Percentiles rank a stretch among this genome's conserved stretches.
These are phyloP conservation scores for Holtermanniella nyarrowii DNA, from an alignment of 768 basidiomycete species.

Conservation along the genomic window DNA sequence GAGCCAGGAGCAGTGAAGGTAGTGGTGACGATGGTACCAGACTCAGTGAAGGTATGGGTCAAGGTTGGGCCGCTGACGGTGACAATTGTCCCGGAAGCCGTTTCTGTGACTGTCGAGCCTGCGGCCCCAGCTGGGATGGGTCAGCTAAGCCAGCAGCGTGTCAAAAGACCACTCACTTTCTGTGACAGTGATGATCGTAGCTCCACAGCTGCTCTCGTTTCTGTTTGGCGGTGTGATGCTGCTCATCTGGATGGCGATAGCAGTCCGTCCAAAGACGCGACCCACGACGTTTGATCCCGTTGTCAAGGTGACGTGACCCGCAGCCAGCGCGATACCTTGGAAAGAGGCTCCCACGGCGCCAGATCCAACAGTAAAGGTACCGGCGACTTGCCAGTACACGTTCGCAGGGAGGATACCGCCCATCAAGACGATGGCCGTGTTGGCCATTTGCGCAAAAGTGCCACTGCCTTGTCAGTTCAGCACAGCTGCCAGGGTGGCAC, in stretches of 20 bases:
- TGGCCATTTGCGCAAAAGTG: constrained; percentile 8
- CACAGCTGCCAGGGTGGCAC: neutral
- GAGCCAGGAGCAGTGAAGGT: neutral
- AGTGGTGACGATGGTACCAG: neutral
- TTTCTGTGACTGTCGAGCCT: too few relatives aligned
- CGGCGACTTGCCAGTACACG: constrained; percentile 15
- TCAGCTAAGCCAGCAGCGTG: neutral
- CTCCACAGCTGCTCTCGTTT: neutral
- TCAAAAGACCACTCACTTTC: constrained; percentile 2
- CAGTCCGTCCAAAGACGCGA: constrained; percentile 6
- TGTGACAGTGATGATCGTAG: constrained; percentile 1
- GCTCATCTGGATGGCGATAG: constrained; percentile 4
- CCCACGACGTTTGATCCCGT: constrained; percentile 8
- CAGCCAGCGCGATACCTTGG: constrained; percentile 12
- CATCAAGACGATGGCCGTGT: constrained; percentile 7
- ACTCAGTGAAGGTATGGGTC: too few relatives aligned
- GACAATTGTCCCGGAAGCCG: too few relatives aligned
- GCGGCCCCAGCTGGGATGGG: neutral
- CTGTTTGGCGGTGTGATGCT: constrained; percentile 6
- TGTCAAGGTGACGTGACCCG: constrained; percentile 6
- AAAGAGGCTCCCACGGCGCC: constrained; percentile 10
- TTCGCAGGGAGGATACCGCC: constrained; percentile 10
- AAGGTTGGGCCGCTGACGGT: too few relatives aligned
- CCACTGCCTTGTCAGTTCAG: constrained; percentile 3
- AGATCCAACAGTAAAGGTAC: constrained; percentile 5